A percentile compares a stretch with the other conserved stretches of the same genome.
These are phyloP conservation scores for Paradendryphiella salina DNA, from an alignment of 2,329 filamentous ascomycete species.

Conservation along the genomic window DNA sequence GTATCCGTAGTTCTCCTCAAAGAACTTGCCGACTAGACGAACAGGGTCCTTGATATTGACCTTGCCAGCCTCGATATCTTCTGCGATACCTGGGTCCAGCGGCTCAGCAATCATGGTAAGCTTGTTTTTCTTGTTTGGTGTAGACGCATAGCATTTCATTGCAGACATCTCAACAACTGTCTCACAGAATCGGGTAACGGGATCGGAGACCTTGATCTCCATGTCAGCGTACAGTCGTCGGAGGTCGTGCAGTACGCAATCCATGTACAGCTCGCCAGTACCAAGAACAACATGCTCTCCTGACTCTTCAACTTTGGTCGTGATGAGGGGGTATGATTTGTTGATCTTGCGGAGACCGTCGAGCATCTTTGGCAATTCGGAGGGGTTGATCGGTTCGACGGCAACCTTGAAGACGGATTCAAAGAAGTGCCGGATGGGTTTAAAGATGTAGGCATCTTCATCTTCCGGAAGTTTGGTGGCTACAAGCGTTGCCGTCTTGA, in stretches of 20 bases:
- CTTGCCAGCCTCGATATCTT: conserved; percentile 87
- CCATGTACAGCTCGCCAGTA: conserved; percentile 99
- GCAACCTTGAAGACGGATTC: conserved; percentile 98
- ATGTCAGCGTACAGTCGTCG: conserved; percentile 95
- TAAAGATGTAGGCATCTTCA: conserved; percentile 95
- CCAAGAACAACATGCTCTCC: conserved; percentile 94
- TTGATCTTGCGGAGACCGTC: conserved; percentile 95
- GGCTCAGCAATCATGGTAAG: conserved; percentile 98
- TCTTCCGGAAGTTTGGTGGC: conserved; percentile 78
- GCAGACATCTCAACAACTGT: conserved; percentile 96
- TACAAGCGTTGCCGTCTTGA: conserved; percentile 93
- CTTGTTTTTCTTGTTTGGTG: conserved; percentile 99
- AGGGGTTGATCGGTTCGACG: conserved; percentile 97
- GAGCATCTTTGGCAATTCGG: conserved; percentile 97
- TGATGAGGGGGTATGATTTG: conserved; percentile 94
- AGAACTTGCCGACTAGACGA: conserved; percentile 92
- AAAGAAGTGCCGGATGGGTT: conserved; percentile 89
- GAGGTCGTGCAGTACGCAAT: conserved; percentile 94
- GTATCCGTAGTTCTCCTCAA: conserved; percentile 96
- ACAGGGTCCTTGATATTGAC: conserved; percentile 93
- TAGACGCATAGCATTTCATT: conserved; percentile 96
- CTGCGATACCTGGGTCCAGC: conserved; percentile 88
- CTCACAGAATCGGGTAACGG: conserved; percentile 95
- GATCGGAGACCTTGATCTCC: conserved; percentile 98
- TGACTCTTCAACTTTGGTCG: conserved; percentile 96